These are phyloP conservation scores for Friedmanniomyces simplex DNA, from an alignment of 495 filamentous ascomycete species.

Conservation along the genomic window DNA sequence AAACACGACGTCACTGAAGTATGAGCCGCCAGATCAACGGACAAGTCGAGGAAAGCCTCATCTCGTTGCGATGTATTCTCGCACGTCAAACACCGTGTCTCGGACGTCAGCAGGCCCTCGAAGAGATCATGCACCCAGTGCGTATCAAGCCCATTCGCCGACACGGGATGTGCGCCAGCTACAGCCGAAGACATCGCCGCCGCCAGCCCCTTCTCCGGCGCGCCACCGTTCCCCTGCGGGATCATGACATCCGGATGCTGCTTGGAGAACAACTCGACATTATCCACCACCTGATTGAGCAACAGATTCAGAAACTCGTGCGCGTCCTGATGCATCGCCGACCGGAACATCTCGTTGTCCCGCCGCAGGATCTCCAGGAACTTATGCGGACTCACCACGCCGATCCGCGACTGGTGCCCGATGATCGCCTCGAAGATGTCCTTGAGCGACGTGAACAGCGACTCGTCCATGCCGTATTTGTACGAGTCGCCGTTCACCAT, in stretches of 20 bases:
- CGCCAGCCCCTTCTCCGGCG: slow-evolving; percentile 28
- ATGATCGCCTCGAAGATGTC: slow-evolving; percentile 93
- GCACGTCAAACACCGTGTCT: slow-evolving; percentile 93
- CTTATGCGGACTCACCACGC: slow-evolving; percentile 83
- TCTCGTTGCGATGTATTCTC: slow-evolving; percentile 92
- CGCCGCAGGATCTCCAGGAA: slow-evolving; percentile 88
- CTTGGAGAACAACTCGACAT: slow-evolving; percentile 74
- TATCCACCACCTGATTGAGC: slow-evolving; percentile 90
- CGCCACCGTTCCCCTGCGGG: slow-evolving; percentile 32
- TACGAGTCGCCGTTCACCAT: slow-evolving; percentile 66
- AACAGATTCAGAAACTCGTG: slow-evolving; percentile 94
- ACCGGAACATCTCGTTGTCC: slow-evolving; percentile 95
- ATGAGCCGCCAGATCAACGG: slow-evolving; percentile 91
- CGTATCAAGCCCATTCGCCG: slow-evolving; percentile 21
- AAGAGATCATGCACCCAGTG: slow-evolving; percentile 97
- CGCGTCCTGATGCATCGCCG: slow-evolving; percentile 94
- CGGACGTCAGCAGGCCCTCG: slow-evolving; percentile 86
- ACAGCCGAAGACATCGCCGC: slow-evolving; percentile 17
- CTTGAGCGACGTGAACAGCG: slow-evolving; percentile 84
- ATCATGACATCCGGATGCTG: slow-evolving; percentile 25
- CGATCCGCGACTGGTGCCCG: slow-evolving; percentile 68
- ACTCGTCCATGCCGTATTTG: slow-evolving; percentile 87
- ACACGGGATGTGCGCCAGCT: slow-evolving; percentile 6
- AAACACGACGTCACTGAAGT: slow-evolving; percentile 93
- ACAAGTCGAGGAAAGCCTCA: slow-evolving; percentile 89